These are phyloP conservation scores for Cryptosporidium meleagridis DNA, from an alignment of 169 alveolate genomes.

Conservation along the genomic window DNA sequence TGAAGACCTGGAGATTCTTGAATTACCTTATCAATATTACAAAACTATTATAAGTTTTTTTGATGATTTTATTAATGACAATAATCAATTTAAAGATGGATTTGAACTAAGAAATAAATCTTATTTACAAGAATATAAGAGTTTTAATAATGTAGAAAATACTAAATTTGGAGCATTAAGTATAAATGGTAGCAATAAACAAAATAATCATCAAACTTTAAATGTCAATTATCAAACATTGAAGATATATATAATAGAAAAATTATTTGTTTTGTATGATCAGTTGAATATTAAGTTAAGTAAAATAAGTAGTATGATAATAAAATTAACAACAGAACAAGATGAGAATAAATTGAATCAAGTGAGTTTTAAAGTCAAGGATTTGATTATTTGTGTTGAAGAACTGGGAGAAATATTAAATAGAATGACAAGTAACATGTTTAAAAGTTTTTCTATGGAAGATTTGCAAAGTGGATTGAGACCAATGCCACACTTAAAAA, in stretches of 20 bases:
- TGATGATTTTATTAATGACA: conserved; percentile 6
- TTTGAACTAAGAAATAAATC: neutral
- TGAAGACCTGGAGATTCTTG: neutral
- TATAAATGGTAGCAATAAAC: neutral
- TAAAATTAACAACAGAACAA: too few relatives aligned
- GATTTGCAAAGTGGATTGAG: conserved; percentile 71
- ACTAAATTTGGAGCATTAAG: neutral
- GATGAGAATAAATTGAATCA: too few relatives aligned
- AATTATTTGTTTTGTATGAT: conserved; percentile 26
- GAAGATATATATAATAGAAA: conserved; percentile 53
- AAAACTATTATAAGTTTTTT: neutral
- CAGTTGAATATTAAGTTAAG: neutral
- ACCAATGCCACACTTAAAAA: conserved; percentile 48
- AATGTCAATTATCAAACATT: conserved; percentile 19
- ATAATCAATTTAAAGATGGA: neutral
- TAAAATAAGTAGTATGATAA: neutral
- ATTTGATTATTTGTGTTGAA: neutral
- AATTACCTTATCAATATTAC: conserved; percentile 25
- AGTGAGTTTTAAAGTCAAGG: neutral
- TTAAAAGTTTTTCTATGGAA: conserved; percentile 41
- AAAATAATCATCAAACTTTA: neutral
- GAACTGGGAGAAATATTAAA: conserved; percentile 9
- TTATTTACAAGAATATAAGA: neutral
- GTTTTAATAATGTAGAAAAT: neutral
- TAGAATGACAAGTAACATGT: conserved; percentile 8